phyloP scores from a whole-genome alignment of 176 grass and related monocot genomes.

The Bromus sterilis region DNA sequence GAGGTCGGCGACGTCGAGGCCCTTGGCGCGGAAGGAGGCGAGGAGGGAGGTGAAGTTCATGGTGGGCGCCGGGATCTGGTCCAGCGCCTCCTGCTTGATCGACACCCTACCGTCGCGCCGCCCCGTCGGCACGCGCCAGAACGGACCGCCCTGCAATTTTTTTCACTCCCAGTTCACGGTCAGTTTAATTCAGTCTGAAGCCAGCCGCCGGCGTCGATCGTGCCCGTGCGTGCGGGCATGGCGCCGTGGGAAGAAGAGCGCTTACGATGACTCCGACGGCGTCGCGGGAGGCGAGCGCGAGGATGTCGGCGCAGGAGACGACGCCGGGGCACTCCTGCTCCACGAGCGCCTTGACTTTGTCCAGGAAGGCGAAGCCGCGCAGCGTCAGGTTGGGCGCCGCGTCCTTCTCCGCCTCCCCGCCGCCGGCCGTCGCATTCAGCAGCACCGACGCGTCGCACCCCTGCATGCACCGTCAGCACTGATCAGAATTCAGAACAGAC shows the following conservation, averaged over 20 bases:
- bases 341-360: conserved; percentile 56
- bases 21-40: conserved; percentile 57
- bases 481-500: not conserved
- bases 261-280: conserved; percentile 61
- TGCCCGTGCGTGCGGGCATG: too few species aligned
- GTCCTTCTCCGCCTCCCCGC: conserved; percentile 54
- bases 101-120: conserved; percentile 77
- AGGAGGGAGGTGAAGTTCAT: conserved; percentile 66
- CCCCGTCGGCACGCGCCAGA: conserved; percentile 81
- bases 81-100: conserved; percentile 48
- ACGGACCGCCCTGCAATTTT: conserved; percentile 62
- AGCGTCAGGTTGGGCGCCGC: conserved; percentile 65
- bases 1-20: conserved; percentile 67
- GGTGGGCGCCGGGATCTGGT: conserved; percentile 50
- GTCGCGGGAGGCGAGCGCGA: conserved; percentile 69
- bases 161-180: too few species aligned
- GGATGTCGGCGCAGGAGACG: conserved; percentile 84
- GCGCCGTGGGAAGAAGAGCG: not conserved
- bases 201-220: too few species aligned
- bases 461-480: conserved; percentile 5
- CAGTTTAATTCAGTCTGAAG: too few species aligned
- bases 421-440: conserved; percentile 52
- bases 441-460: conserved; percentile 89
- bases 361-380: conserved; percentile 70
- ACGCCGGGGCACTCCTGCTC: conserved; percentile 87